Evolutionary conservation across 2,329 filamentous ascomycete species (phyloP).

Genomic region (Talaromyces funiculosus): DNA sequence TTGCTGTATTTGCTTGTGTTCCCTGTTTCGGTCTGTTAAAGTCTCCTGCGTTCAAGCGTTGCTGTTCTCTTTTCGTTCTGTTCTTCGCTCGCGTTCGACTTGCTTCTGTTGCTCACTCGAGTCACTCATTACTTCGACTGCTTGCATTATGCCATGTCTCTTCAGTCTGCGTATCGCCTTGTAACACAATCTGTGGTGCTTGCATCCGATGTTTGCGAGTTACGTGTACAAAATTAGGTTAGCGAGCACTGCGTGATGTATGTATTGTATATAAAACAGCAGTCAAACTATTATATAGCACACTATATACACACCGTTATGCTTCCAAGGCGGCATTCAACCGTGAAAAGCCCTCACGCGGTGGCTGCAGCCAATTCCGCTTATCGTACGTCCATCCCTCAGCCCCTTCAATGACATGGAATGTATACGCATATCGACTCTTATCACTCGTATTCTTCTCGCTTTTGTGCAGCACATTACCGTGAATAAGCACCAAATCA

Average conservation of each 20-base stretch:
- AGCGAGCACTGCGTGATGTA: conserved; percentile 3
- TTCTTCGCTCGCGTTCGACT: neutral
- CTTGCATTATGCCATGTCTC: neutral
- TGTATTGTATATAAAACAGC: neutral
- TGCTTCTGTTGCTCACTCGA: neutral
- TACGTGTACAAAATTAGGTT: neutral
- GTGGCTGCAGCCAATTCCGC: conserved; percentile 90
- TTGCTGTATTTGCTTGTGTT: neutral
- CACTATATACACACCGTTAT: neutral
- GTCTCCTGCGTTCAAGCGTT: neutral
- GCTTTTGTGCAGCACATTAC: conserved; percentile 92
- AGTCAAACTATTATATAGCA: neutral
- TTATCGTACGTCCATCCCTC: conserved; percentile 65
- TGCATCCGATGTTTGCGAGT: neutral
- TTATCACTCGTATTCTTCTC: conserved; percentile 83
- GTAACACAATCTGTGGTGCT: neutral
- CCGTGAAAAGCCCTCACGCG: conserved; percentile 69
- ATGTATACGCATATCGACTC: conserved; percentile 93
- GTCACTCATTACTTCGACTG: neutral
- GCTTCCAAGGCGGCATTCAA: conserved; percentile 33
- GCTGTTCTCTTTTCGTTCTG: neutral
- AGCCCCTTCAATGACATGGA: conserved; percentile 87
- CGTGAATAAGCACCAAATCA: conserved; percentile 86
- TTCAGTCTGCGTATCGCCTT: neutral
- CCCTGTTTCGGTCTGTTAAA: neutral